A percentile compares a stretch with the other conserved stretches of the same genome.
These are phyloP conservation scores for Plasmopara viticola DNA, from an alignment of 352 stramenopile species.

Conservation along the genomic window DNA sequence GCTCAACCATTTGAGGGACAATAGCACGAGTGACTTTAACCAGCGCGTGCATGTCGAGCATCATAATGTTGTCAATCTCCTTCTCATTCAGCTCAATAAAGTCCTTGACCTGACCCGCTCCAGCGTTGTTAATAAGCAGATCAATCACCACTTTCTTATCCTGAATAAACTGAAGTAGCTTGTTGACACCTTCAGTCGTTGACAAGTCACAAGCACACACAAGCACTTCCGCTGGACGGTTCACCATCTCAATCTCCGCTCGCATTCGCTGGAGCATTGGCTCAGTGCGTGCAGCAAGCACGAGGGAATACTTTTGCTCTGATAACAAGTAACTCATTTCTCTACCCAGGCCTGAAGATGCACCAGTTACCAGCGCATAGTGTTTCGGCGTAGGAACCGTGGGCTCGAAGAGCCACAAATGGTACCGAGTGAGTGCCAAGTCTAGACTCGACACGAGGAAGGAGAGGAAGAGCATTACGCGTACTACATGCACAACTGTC, in stretches of 20 bases:
- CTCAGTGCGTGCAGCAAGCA: slow-evolving; percentile 57
- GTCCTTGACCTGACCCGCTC: slow-evolving; percentile 30
- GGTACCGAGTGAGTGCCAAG: slow-evolving; percentile 56
- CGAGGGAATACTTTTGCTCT: slow-evolving; percentile 73
- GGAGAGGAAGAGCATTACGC: slow-evolving; percentile 43
- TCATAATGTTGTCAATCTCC: slow-evolving; percentile 58
- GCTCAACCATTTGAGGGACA: slow-evolving; percentile 64
- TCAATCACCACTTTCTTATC: slow-evolving; percentile 65
- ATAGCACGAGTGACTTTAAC: slow-evolving; percentile 58
- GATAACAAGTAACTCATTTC: slow-evolving; percentile 78
- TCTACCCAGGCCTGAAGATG: slow-evolving; percentile 58
- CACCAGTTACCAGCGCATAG: slow-evolving; percentile 70
- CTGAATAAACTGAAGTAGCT: slow-evolving; percentile 46
- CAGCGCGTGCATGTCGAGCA: slow-evolving; percentile 59
- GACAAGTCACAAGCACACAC: slow-evolving; percentile 58
- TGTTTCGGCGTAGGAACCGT: slow-evolving; percentile 42
- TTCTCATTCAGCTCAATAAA: slow-evolving; percentile 37
- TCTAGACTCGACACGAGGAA: slow-evolving; percentile 50
- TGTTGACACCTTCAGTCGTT: slow-evolving; percentile 43
- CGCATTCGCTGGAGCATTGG: slow-evolving; percentile 62
- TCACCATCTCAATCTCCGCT: slow-evolving; percentile 65
- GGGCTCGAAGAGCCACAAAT: slow-evolving; percentile 53
- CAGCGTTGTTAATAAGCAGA: slow-evolving; percentile 83
- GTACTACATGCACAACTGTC: slow-evolving; percentile 33
- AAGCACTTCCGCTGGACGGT: slow-evolving; percentile 49